Evolutionary conservation across 768 basidiomycete species (phyloP).

Genomic region (Naganishia vishniacii): DNA sequence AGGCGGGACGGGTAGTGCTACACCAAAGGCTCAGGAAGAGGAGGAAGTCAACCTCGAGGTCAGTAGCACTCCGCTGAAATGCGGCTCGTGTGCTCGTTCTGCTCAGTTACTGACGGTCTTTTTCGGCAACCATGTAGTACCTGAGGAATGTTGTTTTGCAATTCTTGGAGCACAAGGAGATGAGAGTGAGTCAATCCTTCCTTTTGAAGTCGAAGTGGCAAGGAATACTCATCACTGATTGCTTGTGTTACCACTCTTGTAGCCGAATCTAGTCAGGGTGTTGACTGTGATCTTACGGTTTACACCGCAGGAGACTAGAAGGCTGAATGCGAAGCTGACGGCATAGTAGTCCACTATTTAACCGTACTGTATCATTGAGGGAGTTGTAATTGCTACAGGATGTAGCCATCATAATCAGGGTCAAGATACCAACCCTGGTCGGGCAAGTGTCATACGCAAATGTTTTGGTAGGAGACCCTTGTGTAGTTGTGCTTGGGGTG

Average conservation of each 20-base stretch:
- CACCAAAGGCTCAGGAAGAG: slow-evolving; percentile 53
- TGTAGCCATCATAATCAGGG: no score
- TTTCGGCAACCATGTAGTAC: slow-evolving; percentile 53
- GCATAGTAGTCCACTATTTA: neutral
- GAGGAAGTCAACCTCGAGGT: slow-evolving; percentile 87
- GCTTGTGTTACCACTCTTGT: neutral
- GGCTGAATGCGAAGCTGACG: slow-evolving; percentile 77
- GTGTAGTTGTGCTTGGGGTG: no score
- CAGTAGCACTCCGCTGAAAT: slow-evolving; percentile 15
- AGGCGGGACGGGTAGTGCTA: neutral
- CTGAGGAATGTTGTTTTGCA: slow-evolving; percentile 91
- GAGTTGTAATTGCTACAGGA: no score
- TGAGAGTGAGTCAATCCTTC: slow-evolving; percentile 66
- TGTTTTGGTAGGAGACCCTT: no score
- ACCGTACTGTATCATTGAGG: neutral
- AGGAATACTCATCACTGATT: neutral
- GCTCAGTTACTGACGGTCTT: neutral
- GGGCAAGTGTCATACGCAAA: no score
- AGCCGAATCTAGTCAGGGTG: slow-evolving; percentile 87
- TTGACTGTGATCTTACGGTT: slow-evolving; percentile 87
- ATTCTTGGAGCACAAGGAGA: slow-evolving; percentile 96
- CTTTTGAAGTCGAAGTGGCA: neutral
- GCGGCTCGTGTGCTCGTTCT: no score
- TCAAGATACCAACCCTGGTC: no score
- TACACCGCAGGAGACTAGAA: slow-evolving; percentile 86